Conservation (phyloP, 2,329 filamentous ascomycete genomes). For the Hymenoscyphus fraxineus region DNA sequence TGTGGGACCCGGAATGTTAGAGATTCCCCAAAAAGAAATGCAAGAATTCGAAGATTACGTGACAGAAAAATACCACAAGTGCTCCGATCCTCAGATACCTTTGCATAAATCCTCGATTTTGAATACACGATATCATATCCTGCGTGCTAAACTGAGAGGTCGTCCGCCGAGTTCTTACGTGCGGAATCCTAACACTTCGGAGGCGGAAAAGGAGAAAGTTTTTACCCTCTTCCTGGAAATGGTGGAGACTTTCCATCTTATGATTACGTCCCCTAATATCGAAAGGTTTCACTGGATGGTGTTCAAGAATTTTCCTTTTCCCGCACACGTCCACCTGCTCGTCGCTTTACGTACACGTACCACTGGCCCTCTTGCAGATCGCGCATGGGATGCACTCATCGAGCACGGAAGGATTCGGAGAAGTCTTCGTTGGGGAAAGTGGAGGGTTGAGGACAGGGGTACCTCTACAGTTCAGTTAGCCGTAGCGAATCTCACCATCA, state of each 20-base stretch:
- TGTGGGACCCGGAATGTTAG: neutral
- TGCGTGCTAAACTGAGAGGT: constrained; percentile 25
- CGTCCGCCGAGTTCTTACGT: constrained; percentile 19
- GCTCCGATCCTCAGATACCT: constrained; percentile 39
- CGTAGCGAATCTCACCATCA: constrained; percentile 23
- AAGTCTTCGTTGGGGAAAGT: neutral
- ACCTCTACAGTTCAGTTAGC: constrained; percentile 18
- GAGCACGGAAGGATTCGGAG: constrained; percentile 14
- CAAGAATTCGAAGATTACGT: constrained; percentile 36
- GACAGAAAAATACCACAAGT: constrained; percentile 39
- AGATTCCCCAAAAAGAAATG: constrained; percentile 12
- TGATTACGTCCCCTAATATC: constrained; percentile 24
- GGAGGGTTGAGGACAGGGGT: constrained; percentile 1
- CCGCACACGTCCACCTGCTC: constrained; percentile 32
- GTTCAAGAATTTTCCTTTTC: constrained; percentile 33
- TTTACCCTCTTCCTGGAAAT: constrained; percentile 17
- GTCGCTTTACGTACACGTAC: constrained; percentile 26
- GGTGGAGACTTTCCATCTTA: constrained; percentile 32
- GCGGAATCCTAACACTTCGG: constrained; percentile 13
- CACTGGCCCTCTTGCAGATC: constrained; percentile 23
- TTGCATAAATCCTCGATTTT: constrained; percentile 33
- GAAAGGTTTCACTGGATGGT: constrained; percentile 33
- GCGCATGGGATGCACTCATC: constrained; percentile 26
- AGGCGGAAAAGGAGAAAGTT: constrained; percentile 17
- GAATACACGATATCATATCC: constrained; percentile 14